Evolutionary conservation across 768 basidiomycete species (phyloP).

Genomic region (Collybiopsis confluens): DNA sequence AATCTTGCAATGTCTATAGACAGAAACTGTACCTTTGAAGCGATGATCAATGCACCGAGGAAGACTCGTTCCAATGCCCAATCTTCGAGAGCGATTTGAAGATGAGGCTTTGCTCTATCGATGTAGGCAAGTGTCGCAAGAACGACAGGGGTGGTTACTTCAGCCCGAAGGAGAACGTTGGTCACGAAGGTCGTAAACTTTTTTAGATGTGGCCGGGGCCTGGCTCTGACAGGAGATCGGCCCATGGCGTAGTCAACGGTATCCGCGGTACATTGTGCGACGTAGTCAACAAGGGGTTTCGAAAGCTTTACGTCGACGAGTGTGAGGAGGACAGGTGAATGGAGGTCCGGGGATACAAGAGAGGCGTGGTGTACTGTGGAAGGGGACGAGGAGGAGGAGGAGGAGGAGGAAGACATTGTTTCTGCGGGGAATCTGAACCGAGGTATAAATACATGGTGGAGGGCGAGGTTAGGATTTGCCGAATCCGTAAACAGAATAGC

Average conservation of each 20-base stretch:
- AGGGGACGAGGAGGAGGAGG: slow-evolving; percentile 5
- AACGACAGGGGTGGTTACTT: slow-evolving; percentile 65
- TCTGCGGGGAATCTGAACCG: background rate
- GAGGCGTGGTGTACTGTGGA: slow-evolving; percentile 35
- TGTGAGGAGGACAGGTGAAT: slow-evolving; percentile 64
- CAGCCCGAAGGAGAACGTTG: slow-evolving; percentile 67
- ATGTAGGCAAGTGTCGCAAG: slow-evolving; percentile 75
- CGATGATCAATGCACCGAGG: slow-evolving; percentile 80
- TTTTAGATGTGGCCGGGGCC: slow-evolving; percentile 43
- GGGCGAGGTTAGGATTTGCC: background rate
- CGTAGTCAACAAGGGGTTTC: slow-evolving; percentile 60
- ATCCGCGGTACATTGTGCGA: slow-evolving; percentile 63
- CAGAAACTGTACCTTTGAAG: slow-evolving; percentile 62
- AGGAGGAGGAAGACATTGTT: background rate
- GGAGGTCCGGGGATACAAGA: slow-evolving; percentile 60
- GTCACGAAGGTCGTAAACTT: slow-evolving; percentile 63
- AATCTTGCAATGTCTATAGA: too few relatives aligned
- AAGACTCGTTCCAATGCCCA: slow-evolving; percentile 91
- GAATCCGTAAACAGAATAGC: background rate
- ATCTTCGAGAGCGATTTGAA: slow-evolving; percentile 76
- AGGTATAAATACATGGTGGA: background rate
- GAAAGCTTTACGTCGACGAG: slow-evolving; percentile 64
- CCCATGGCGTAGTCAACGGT: slow-evolving; percentile 76
- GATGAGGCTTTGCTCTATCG: slow-evolving; percentile 69
- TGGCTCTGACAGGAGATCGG: slow-evolving; percentile 53